These are phyloP conservation scores for Pseudozyma sp. DNA, from an alignment of 1,284 basidiomycete species.

Conservation along the genomic window DNA sequence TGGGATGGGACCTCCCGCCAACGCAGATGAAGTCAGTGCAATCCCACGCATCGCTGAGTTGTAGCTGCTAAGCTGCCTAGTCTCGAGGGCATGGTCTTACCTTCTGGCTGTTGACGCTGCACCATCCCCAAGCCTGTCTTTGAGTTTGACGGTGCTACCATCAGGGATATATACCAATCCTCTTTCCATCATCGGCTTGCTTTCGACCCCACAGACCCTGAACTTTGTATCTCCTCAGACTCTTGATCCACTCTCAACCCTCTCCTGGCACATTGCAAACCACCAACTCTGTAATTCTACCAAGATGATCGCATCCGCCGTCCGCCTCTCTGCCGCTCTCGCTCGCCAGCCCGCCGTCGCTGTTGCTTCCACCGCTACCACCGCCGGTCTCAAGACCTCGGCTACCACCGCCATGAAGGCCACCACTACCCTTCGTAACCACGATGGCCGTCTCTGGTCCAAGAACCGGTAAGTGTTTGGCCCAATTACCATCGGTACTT, in stretches of 20 bases:
- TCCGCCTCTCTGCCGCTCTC: constrained; percentile 48
- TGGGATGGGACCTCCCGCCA: not conserved
- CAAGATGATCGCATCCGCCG: constrained; percentile 46
- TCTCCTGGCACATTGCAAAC: not conserved
- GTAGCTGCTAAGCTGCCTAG: too few relatives aligned
- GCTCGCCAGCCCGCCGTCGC: constrained; percentile 41
- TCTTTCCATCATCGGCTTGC: not conserved
- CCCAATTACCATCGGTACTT: not conserved
- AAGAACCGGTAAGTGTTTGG: constrained; percentile 41
- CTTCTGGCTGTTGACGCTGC: not conserved
- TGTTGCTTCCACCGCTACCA: constrained; percentile 25
- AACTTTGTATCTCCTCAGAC: not conserved
- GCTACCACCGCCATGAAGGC: constrained; percentile 31
- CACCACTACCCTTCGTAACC: constrained; percentile 32
- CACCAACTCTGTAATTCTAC: constrained; percentile 3
- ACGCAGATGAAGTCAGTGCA: not conserved
- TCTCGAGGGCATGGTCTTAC: too few relatives aligned
- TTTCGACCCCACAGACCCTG: not conserved
- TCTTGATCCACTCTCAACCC: not conserved
- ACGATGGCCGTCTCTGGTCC: constrained; percentile 46
- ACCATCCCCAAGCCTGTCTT: not conserved
- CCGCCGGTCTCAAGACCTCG: constrained; percentile 51
- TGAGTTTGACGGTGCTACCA: not conserved
- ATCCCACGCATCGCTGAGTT: too few relatives aligned
- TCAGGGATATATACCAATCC: constrained; percentile 10